Evolutionary conservation across 1,139 yeast genomes (phyloP).

Genomic region (Taphrina sp.): DNA sequence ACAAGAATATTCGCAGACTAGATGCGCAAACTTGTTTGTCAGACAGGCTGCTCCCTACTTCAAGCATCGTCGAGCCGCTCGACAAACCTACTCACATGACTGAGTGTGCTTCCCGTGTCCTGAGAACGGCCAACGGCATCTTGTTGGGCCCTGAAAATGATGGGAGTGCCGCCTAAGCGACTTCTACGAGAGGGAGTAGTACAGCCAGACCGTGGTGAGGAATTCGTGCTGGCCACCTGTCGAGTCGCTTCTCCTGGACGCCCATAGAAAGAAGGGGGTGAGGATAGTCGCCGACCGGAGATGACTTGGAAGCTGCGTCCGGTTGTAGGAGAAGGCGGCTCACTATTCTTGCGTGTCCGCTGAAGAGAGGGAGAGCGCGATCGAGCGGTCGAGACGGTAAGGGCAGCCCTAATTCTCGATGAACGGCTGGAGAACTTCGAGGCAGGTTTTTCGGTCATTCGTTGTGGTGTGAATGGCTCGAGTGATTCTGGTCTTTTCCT

Average conservation of each 20-base stretch:
- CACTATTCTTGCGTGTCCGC: constrained; percentile 7
- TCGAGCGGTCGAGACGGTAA: background rate
- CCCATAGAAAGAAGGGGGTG: constrained; percentile 2
- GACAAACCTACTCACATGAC: constrained; percentile 14
- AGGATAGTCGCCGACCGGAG: constrained; percentile 11
- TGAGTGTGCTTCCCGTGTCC: constrained; percentile 10
- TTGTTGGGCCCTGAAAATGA: background rate
- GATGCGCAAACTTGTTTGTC: too few species aligned
- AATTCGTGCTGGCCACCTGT: background rate
- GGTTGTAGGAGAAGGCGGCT: background rate
- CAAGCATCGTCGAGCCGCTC: constrained; percentile 10
- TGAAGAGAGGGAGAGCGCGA: background rate
- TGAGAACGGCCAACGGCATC: constrained; percentile 17
- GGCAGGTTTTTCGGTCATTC: constrained; percentile 4
- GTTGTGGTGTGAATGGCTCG: constrained; percentile 13
- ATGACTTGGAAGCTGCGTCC: constrained; percentile 11
- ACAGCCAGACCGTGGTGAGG: constrained; percentile 2
- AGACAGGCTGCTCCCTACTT: too few species aligned
- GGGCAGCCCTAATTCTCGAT: too few species aligned
- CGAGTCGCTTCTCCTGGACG: constrained; percentile 6
- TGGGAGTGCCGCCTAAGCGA: constrained; percentile 2
- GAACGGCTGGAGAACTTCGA: constrained; percentile 7
- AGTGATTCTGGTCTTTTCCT: background rate
- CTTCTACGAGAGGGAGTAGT: constrained; percentile 12
- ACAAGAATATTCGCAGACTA: too few species aligned